Conservation (phyloP, 1,284 basidiomycete species). For the Moesziomyces antarcticus region DNA sequence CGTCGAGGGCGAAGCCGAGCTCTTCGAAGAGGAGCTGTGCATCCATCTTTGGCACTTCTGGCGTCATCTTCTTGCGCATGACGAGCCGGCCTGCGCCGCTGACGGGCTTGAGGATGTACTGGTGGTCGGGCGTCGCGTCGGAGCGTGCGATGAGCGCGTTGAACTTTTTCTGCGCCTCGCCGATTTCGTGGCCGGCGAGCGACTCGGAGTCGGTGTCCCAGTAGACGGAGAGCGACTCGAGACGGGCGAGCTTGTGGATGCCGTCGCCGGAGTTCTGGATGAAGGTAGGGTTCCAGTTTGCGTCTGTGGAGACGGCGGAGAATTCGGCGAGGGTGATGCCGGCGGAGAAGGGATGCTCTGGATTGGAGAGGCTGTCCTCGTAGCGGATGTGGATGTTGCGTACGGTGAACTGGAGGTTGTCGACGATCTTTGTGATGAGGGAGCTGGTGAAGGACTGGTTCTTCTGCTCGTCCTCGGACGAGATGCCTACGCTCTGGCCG, state of each 20-base stretch:
- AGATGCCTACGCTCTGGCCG: conserved; percentile 37
- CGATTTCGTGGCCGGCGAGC: conserved; percentile 75
- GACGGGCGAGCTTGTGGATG: conserved; percentile 90
- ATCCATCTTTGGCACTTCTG: conserved; percentile 81
- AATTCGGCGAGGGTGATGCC: conserved; percentile 93
- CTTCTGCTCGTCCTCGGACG: conserved; percentile 76
- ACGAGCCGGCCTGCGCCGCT: conserved; percentile 90
- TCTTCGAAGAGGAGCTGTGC: conserved; percentile 91
- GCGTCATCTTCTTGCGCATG: conserved; percentile 79
- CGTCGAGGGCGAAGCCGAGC: conserved; percentile 90
- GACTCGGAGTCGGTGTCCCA: conserved; percentile 93
- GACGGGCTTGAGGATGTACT: conserved; percentile 95
- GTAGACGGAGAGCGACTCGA: conserved; percentile 90
- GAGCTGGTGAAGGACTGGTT: conserved; percentile 85
- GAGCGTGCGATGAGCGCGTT: conserved; percentile 73
- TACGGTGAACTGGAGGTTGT: conserved; percentile 95
- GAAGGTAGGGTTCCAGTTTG: conserved; percentile 91
- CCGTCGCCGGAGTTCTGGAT: conserved; percentile 88
- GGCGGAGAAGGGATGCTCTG: conserved; percentile 94
- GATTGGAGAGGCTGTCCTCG: conserved; percentile 92
- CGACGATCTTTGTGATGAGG: conserved; percentile 88
- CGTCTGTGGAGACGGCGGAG: conserved; percentile 91
- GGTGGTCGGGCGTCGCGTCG: conserved; percentile 73
- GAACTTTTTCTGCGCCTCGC: conserved; percentile 82
- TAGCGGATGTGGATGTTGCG: conserved; percentile 77